Evolutionary conservation across 768 basidiomycete genomes (phyloP), one percentile per base, ranked within the genome.

Genomic region (Russula brevipes): DNA sequence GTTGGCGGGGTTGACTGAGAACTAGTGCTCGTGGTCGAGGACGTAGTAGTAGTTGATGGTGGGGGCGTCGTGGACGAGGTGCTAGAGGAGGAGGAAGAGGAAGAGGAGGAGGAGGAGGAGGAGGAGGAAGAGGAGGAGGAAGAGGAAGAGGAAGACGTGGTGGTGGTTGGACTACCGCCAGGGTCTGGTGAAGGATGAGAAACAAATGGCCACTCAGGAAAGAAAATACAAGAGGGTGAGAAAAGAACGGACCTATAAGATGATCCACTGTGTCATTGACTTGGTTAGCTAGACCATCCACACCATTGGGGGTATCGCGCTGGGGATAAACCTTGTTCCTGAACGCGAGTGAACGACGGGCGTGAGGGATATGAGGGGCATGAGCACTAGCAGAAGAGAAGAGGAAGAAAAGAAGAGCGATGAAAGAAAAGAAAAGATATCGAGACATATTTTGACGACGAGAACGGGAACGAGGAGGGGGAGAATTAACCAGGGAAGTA

Each of bases 21-120:
- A 47, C 9, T 19, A 33, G 30, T 42, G 16, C 52, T 49, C 17
- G 51, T 6, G 31, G 57, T 39, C 31, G 57, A 50, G 69, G 61
- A 0, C 61, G 63, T 30, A 65, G 65, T 24, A 66, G 65, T 11
- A 30, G 69, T 24, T 24, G 24, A 24, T 24, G 24, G 24, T 24
- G 24, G 24, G 24, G 24, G 24, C 24, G 24, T 24, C 24, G 24
- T 24, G 24, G 24, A 24, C 24, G 24, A 24, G 24, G 24, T 4
- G 45, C 16, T 57, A 8, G 58, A 49, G 30, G 49, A 14, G 10
- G 41, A 31, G 14, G 54, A 30, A 3, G 53, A 2, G n/a, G 63
- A 54, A 3, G 53, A 2, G n/a, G 63, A 54, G 5, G 67, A 36
- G 14, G 49, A 8, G 49, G 49, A 45, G 12, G 59, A 31, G 16